Base-by-base conservation (phyloP, 2,329 filamentous ascomycete genomes). In the Epichloe typhina region DNA sequence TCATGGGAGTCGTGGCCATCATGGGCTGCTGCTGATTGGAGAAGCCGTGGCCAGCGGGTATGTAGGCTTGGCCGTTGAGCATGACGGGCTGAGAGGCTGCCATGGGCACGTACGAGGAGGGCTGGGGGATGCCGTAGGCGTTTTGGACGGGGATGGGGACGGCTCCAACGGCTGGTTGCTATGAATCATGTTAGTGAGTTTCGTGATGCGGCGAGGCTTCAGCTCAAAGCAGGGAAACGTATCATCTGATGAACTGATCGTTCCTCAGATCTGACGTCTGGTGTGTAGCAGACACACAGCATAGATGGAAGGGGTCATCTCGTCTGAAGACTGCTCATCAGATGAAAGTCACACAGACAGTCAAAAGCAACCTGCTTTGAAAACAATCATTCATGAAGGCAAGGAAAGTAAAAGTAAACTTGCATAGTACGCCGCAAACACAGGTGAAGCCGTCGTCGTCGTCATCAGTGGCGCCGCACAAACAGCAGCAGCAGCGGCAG, bases 351-450 rank as follows among this genome's bases (percentile, higher is more conserved):
- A 44, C 23, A n/a, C 26, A 33, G 26, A 26, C 42, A 45, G 13
- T 21, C 17, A 19, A 35, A 5, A 46, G 33, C 46, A 36, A 36
- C 3, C 4, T 38, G 23, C 8, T 31, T 9, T 9, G 53, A 60
- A 44, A 64, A 57, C 50, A 50, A 37, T 35, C 11, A n/a, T 12
- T 21, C 23, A 21, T 9, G 12, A 39, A 50, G 15, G 9, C 12
- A 38, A 17, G n/a, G 31, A 40, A 36, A 44, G 37, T 7, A 46
- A 45, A 46, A 49, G 23, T 26, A 40, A 43, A 70, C 67, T 70
- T 72, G 69, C 69, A 69, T 71, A 66, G 51, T 66, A 69, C 33
- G 59, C 58, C 52, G 58, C 58, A 52, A 61, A 64, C 43, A 60
- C 59, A 50, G 65, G 65, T 36, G 64, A 52, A 43, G 66, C 54